phyloP scores from a whole-genome alignment of 176 grass and related monocot genomes.

The Poa pratensis region DNA sequence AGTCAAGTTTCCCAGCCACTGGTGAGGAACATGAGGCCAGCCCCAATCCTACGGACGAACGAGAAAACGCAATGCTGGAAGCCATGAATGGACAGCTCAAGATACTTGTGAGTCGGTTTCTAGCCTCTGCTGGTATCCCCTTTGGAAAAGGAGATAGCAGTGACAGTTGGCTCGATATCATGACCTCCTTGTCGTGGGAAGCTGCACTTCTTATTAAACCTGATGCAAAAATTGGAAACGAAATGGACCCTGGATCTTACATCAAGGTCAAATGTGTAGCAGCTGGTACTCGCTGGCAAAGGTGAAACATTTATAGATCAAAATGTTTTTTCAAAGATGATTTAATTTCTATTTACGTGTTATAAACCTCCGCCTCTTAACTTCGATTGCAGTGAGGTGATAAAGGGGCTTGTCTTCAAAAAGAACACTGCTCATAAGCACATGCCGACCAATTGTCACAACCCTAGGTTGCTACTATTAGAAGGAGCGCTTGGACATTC shows the following conservation, averaged over 20 bases:
- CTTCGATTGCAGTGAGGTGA: constrained; percentile 75
- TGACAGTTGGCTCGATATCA: constrained; percentile 80
- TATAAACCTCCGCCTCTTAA: constrained; percentile 35
- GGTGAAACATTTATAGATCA: constrained; percentile 51
- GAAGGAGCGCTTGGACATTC: constrained; percentile 82
- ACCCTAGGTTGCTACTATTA: constrained; percentile 88
- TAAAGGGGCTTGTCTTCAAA: constrained; percentile 95
- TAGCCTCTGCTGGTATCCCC: constrained; percentile 72
- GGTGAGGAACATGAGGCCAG: constrained; percentile 47
- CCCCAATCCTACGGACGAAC: constrained; percentile 54
- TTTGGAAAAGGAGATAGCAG: constrained; percentile 47
- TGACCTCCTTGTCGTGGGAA: constrained; percentile 88
- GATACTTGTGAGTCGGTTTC: constrained; percentile 84
- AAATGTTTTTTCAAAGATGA: neutral
- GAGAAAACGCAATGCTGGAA: constrained; percentile 84
- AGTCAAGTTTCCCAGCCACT: constrained; percentile 58
- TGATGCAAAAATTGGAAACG: constrained; percentile 82
- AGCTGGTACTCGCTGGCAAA: constrained; percentile 74
- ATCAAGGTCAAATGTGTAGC: constrained; percentile 97
- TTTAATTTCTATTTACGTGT: constrained; percentile 32
- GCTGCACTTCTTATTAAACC: constrained; percentile 88
- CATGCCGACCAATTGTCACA: constrained; percentile 79
- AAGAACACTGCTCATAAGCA: constrained; percentile 97
- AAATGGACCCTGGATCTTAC: constrained; percentile 96
- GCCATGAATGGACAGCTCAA: constrained; percentile 97